Percentiles rank a stretch among this genome's conserved stretches.
phyloP scores from a whole-genome alignment of 805 yeast genomes.

The Candida vaughaniae region DNA sequence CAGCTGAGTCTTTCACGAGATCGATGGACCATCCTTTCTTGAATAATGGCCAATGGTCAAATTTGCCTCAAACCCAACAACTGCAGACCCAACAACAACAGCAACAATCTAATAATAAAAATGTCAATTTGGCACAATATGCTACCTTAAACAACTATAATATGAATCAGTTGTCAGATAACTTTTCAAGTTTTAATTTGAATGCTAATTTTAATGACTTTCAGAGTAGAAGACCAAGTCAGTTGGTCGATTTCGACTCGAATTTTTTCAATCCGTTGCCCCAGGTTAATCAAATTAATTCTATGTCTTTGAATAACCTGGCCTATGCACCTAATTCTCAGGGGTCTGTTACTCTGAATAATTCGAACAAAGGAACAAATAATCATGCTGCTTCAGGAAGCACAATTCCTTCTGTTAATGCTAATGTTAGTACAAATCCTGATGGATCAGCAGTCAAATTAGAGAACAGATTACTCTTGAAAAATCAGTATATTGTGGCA shows the following conservation, averaged over 20 bases:
- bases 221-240: constrained; percentile 44
- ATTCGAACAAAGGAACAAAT: not conserved
- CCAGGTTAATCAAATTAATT: constrained; percentile 1
- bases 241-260: constrained; percentile 30
- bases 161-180: constrained; percentile 28
- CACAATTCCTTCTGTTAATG: not conserved
- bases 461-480: constrained; percentile 63
- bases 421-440: not conserved
- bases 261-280: constrained; percentile 1
- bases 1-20: constrained; percentile 62
- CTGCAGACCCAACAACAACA: not conserved
- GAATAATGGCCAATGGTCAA: constrained; percentile 1
- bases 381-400: not conserved
- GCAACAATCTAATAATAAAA: constrained; percentile 1
- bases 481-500: constrained; percentile 56
- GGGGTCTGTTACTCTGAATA: too few relatives aligned
- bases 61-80: constrained; percentile 5
- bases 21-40: constrained; percentile 11
- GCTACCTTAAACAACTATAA: constrained; percentile 16
- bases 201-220: constrained; percentile 36
- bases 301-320: not conserved
- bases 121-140: constrained; percentile 13
- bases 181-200: constrained; percentile 29
- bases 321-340: not conserved
- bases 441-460: constrained; percentile 30